A percentile compares a stretch with the other conserved stretches of the same genome.
Conservation (phyloP, 2,329 filamentous ascomycete species). For the Microsporum audouinii region DNA sequence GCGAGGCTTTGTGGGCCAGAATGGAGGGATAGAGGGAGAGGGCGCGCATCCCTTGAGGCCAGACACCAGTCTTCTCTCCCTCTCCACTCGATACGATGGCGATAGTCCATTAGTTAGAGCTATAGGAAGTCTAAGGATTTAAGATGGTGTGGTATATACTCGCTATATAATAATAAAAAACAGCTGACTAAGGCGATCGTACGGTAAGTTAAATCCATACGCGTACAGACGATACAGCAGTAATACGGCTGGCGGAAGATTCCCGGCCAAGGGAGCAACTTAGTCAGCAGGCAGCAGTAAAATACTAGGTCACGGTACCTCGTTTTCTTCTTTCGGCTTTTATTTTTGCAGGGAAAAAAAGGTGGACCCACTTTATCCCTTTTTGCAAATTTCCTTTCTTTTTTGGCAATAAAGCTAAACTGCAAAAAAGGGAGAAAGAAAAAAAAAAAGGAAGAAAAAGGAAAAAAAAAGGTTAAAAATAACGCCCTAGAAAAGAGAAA, state of each 20-base stretch:
- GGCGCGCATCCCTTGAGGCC: neutral
- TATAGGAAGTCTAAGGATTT: no score
- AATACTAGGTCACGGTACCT: constrained; percentile 1
- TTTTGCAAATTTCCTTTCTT: neutral
- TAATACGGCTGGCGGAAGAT: neutral
- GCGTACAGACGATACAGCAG: neutral
- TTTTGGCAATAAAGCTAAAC: neutral
- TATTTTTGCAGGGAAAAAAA: neutral
- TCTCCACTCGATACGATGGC: neutral
- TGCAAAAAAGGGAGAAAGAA: neutral
- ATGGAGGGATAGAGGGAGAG: no score
- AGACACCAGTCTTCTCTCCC: neutral
- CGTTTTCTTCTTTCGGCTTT: constrained; percentile 1
- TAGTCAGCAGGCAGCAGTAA: neutral
- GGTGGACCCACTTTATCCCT: neutral
- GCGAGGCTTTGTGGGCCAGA: no score
- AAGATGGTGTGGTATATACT: neutral
- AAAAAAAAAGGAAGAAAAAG: neutral
- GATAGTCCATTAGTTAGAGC: neutral
- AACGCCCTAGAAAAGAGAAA: neutral
- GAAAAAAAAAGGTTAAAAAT: constrained; percentile 2
- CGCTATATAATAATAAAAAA: neutral
- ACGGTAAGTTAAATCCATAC: neutral
- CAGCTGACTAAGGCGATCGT: neutral
- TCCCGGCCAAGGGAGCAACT: neutral